Percentiles rank a stretch among this genome's conserved stretches.
Conservation (phyloP, 208 protist species). For the Trypanosoma congolense region DNA sequence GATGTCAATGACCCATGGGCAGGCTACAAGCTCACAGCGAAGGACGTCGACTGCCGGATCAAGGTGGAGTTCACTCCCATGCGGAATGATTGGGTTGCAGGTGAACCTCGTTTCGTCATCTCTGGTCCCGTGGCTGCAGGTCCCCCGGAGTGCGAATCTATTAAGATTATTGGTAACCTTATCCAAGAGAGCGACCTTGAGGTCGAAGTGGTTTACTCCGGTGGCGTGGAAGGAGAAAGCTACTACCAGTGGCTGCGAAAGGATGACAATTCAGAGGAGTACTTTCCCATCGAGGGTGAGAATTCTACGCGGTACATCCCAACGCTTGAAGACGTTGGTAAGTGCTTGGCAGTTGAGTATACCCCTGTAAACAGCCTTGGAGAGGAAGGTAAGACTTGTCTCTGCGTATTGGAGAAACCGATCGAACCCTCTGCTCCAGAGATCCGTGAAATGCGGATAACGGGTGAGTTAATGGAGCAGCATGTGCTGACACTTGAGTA, state of each 20-base stretch:
- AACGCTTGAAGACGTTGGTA: slow-evolving; percentile 80
- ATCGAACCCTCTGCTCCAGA: slow-evolving; percentile 69
- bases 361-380: slow-evolving; percentile 82
- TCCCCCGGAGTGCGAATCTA: slow-evolving; percentile 79
- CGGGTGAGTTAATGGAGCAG: slow-evolving; percentile 64
- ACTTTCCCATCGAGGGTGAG: slow-evolving; percentile 78
- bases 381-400: slow-evolving; percentile 84
- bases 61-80: slow-evolving; percentile 84
- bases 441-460: slow-evolving; percentile 57
- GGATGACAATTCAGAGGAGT: slow-evolving; percentile 47
- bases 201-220: slow-evolving; percentile 80
- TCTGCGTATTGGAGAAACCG: slow-evolving; percentile 82
- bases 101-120: slow-evolving; percentile 69
- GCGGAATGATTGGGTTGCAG: slow-evolving; percentile 85
- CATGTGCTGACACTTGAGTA: slow-evolving; percentile 74
- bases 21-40: slow-evolving; percentile 70
- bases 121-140: slow-evolving; percentile 59
- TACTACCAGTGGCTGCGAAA: slow-evolving; percentile 90
- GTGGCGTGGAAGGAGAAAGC: slow-evolving; percentile 83
- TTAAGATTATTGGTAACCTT: slow-evolving; percentile 88
- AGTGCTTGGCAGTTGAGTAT: slow-evolving; percentile 87
- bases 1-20: slow-evolving; percentile 73
- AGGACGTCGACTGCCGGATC: slow-evolving; percentile 84
- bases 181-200: slow-evolving; percentile 78
- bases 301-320: slow-evolving; percentile 72